Conservation (phyloP, 495 filamentous ascomycete genomes). For the Xylaria sp. region DNA sequence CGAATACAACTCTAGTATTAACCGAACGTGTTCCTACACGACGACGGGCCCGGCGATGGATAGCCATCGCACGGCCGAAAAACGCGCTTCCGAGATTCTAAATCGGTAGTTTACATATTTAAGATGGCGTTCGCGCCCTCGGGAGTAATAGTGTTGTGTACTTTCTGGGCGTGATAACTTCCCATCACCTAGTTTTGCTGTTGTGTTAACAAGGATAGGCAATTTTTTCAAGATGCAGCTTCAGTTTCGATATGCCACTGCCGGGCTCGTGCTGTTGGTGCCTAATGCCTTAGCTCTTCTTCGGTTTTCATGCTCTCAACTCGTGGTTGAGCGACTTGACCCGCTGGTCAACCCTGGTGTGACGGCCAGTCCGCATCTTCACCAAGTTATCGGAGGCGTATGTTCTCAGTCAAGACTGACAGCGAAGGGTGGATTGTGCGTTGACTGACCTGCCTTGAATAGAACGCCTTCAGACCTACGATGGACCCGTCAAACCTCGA, state of each 20-base stretch:
- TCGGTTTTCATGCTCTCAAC: conserved; percentile 48
- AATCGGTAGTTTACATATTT: not conserved
- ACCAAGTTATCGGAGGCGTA: conserved; percentile 58
- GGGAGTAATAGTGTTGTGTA: not conserved
- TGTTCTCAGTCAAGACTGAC: conserved; percentile 42
- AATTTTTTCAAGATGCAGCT: conserved; percentile 32
- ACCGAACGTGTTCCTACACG: conserved; percentile 2
- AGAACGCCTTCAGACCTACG: conserved; percentile 41
- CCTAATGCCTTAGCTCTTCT: conserved; percentile 50
- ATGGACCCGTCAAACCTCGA: conserved; percentile 40
- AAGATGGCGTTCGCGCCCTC: not conserved
- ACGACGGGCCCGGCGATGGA: not conserved
- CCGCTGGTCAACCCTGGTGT: conserved; percentile 49
- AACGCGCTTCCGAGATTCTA: not conserved
- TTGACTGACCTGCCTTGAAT: not conserved
- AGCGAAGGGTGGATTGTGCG: not conserved
- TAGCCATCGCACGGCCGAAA: not conserved
- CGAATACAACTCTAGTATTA: conserved; percentile 11
- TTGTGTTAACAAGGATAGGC: not conserved
- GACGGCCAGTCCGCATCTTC: conserved; percentile 48
- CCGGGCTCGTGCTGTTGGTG: conserved; percentile 51
- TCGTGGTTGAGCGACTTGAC: conserved; percentile 45
- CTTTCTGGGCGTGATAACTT: not conserved
- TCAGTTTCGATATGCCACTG: conserved; percentile 39
- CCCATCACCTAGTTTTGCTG: not conserved